Percentiles rank a stretch among this genome's conserved stretches.
phyloP scores from a whole-genome alignment of 495 filamentous ascomycete species.

The Chaetomium cochliodes region DNA sequence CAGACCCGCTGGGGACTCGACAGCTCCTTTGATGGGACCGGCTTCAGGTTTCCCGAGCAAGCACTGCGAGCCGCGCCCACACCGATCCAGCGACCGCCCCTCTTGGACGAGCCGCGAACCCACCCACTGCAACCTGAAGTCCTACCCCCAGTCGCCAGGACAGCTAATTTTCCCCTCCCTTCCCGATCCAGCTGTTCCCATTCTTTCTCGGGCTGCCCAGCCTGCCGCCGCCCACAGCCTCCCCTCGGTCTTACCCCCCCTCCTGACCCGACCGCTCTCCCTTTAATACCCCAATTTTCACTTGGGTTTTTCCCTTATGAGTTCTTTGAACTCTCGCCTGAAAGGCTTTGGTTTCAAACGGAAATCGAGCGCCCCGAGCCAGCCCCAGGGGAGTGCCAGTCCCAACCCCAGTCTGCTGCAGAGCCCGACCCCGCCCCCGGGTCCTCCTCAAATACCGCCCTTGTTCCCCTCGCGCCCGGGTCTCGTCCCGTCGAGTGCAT shows the following conservation, averaged over 20 bases:
- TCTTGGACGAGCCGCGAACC: conserved; percentile 16
- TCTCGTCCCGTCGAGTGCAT: conserved; percentile 44
- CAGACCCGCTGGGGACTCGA: conserved; percentile 11
- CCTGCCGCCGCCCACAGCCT: conserved; percentile 30
- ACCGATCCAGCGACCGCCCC: neutral
- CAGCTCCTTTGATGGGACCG: conserved; percentile 12
- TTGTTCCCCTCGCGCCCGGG: conserved; percentile 44
- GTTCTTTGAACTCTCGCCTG: conserved; percentile 60
- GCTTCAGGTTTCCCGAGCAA: conserved; percentile 15
- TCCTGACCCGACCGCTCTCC: conserved; percentile 18
- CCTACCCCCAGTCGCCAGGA: conserved; percentile 14
- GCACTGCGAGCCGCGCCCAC: conserved; percentile 21
- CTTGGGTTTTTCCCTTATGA: conserved; percentile 47
- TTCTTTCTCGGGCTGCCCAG: conserved; percentile 24
- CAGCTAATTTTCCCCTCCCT: conserved; percentile 24
- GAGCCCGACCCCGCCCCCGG: conserved; percentile 40
- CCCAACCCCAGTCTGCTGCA: conserved; percentile 40
- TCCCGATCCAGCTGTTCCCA: conserved; percentile 25
- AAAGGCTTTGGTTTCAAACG: conserved; percentile 60
- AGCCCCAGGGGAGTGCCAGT: conserved; percentile 25
- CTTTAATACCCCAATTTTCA: conserved; percentile 27
- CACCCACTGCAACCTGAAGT: conserved; percentile 23
- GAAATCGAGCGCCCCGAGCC: conserved; percentile 52
- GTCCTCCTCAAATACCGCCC: conserved; percentile 48
- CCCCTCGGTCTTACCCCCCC: conserved; percentile 21